Evolutionary conservation across 2,329 filamentous ascomycete genomes (phyloP), one percentile per base, ranked within the genome.

Genomic region (Canariomyces notabilis): DNA sequence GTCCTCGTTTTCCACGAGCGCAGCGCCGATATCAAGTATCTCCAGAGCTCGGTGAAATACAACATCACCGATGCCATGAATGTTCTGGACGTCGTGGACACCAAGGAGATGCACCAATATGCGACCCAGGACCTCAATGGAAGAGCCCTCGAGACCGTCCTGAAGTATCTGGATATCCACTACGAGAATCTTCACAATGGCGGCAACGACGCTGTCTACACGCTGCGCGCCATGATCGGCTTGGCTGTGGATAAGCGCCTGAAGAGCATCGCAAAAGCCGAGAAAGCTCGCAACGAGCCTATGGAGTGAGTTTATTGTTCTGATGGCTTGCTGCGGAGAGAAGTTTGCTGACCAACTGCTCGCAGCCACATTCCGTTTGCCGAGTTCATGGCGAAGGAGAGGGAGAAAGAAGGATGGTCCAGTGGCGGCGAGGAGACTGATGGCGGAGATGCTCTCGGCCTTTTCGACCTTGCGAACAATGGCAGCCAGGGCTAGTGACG

Each of bases 171-270:
- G 21, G 77, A 76, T 2, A 77, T 94, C 7, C 57, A 67, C 0
- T 77, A 73, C 34, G 77, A 71, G 64, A 73, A 85, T 56, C 71
- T 91, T n/a, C 89, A 95, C 65, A 95, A 95, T 59, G 89, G 83
- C 0, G 82, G 89, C 2, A 95, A 95, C 54, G 89, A 95, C 61
- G 89, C 89, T 0, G 76, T 82, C 1, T 93, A 85, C 61, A 91
- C 88, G 0, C 66, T 95, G 52, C 81, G 83, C 51, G 84, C 81
- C 6, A 77, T 93, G 73, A 63, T 95, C 6, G 78, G 70, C 5
- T 76, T 88, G 49, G 74, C 71, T 15, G 62, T 73, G 2, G 52
- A 59, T 6, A 63, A 61, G 20, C 63, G 67, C 1, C 43, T 58
- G 40, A 37, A 47, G 36, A 63, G 62, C 22, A 44, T 61, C 11